Evolutionary conservation across 495 filamentous ascomycete genomes (phyloP).

Genomic region (Penicillium turbatum): DNA sequence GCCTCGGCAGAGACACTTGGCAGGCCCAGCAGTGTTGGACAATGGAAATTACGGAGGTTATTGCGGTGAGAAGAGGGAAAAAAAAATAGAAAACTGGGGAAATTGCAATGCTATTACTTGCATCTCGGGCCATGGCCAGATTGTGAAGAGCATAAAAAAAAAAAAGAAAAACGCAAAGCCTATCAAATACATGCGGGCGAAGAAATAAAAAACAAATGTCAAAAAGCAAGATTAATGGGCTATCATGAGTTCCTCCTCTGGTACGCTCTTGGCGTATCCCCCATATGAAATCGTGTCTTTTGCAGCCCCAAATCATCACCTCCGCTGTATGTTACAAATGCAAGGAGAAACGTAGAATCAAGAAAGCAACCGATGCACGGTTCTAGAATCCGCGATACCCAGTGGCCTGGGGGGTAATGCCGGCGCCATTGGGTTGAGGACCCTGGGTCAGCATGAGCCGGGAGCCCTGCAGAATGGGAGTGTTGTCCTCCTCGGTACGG

Average conservation of each 20-base stretch:
- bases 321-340: conserved; percentile 43
- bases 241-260: conserved; percentile 17
- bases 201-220: conserved; percentile 17
- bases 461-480: conserved; percentile 85
- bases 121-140: conserved; percentile 9
- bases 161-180: conserved; percentile 6
- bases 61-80: neutral
- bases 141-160: conserved; percentile 4
- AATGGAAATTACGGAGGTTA: neutral
- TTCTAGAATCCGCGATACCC: conserved; percentile 61
- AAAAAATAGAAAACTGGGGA: neutral
- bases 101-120: conserved; percentile 21
- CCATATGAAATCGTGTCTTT: conserved; percentile 23
- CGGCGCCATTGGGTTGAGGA: conserved; percentile 64
- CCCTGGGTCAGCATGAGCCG: conserved; percentile 99
- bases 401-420: conserved; percentile 75
- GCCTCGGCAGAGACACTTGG: conserved; percentile 10
- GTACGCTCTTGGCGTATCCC: conserved; percentile 11
- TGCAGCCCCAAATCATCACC: conserved; percentile 30
- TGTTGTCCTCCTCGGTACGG: conserved; percentile 84
- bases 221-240: conserved; percentile 24
- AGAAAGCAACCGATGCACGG: conserved; percentile 5
- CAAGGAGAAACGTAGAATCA: conserved; percentile 18
- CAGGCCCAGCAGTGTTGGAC: neutral
- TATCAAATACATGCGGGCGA: conserved; percentile 30